Evolutionary conservation across 345 rosid species (phyloP), one percentile per base, ranked within the genome.

Genomic region (Nephelium lappaceum): DNA sequence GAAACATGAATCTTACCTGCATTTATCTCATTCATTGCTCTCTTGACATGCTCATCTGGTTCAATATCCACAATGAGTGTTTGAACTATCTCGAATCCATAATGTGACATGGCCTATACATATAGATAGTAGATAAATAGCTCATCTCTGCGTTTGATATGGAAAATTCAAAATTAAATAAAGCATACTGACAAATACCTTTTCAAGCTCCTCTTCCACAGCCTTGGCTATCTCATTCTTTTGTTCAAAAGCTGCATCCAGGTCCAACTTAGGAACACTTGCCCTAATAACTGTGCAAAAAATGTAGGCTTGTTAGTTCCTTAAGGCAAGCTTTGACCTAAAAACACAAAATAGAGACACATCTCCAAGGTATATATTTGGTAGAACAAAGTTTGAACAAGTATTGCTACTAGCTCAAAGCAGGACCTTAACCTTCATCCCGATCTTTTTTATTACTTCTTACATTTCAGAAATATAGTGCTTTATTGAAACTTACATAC

Each of bases 11-110:
- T 1, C 55, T 0, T 87, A 89, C 93, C 93, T 1, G 93, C 96
- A 84, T 90, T 92, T 71, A 92, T 90, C 86, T 90, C 93, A 79
- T 92, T 92, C 94, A 92, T 92, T 58, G 96, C 94, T 45, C 91
- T 80, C 91, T 92, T 90, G 45, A 92, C 94, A 16, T 85, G 93
- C 39, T 83, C 94, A 83, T 90, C 93, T 66, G 96, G 96, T 85
- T 92, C 93, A 0, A 90, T 87, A 76, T 91, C 95, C 67, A 91
- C 93, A 19, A 92, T 92, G 15, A 92, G 90, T 58, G 96, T 90
- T 85, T 92, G 94, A 74, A 92, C 95, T 36, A 92, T 92, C 92
- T 92, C 91, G 47, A 74, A 92, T 0, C 94, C 94, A 71, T 92
- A 92, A 83, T 88, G 94, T 0, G 96, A 88, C 97, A 89, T 90